phyloP scores from a whole-genome alignment of 108 stramenopile genomes.

The Thalassiosira profunda region DNA sequence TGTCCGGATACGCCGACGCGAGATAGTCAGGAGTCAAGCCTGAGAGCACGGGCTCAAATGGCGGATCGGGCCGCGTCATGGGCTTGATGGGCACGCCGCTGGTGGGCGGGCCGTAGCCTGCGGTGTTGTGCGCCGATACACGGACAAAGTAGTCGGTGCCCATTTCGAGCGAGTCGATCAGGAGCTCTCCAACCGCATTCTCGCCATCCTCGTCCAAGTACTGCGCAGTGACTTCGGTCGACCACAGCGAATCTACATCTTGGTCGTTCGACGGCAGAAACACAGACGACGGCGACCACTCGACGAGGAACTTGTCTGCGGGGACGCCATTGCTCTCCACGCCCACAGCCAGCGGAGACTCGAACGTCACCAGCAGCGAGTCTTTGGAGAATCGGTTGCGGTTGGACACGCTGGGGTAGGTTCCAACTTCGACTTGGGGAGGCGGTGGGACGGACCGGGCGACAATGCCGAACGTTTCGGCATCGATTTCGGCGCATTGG shows the following conservation, averaged over 20 bases:
- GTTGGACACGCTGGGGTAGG: conserved; percentile 42
- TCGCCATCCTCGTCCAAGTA: conserved; percentile 24
- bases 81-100: conserved; percentile 45
- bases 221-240: conserved; percentile 32
- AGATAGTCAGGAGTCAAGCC: conserved; percentile 26
- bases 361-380: conserved; percentile 41
- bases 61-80: conserved; percentile 58
- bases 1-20: neutral
- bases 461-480: conserved; percentile 29
- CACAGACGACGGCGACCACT: conserved; percentile 72
- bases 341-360: conserved; percentile 30
- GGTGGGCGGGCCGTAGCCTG: conserved; percentile 45
- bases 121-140: conserved; percentile 70
- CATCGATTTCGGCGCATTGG: conserved; percentile 43
- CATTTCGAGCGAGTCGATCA: conserved; percentile 61
- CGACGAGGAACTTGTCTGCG: conserved; percentile 80
- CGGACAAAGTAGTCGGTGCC: conserved; percentile 74
- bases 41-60: conserved; percentile 44
- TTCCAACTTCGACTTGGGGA: conserved; percentile 33
- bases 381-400: conserved; percentile 45
- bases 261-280: conserved; percentile 6
- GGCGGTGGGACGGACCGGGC: conserved; percentile 46
- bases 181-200: conserved; percentile 44
- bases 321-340: conserved; percentile 53
- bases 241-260: conserved; percentile 16